A percentile compares a stretch with the other conserved stretches of the same genome.
phyloP scores from a whole-genome alignment of 495 filamentous ascomycete genomes.

The Penicillium tannophilum region DNA sequence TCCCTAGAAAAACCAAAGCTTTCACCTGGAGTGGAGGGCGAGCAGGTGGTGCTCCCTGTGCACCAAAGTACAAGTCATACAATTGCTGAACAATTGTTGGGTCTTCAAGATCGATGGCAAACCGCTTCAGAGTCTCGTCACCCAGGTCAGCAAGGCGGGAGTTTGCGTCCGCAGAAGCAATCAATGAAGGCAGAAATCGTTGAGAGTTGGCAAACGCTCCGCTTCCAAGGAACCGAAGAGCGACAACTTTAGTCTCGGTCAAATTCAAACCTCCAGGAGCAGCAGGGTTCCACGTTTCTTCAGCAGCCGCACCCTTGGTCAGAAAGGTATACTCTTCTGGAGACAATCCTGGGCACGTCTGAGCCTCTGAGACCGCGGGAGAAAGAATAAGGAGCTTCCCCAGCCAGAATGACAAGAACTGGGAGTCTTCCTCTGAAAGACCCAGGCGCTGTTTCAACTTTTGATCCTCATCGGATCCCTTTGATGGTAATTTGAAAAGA shows the following conservation, averaged over 20 bases:
- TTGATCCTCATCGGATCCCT: conserved; percentile 77
- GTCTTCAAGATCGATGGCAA: conserved; percentile 68
- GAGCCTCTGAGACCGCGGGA: conserved; percentile 38
- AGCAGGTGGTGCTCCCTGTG: conserved; percentile 53
- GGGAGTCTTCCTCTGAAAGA: conserved; percentile 69
- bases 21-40: conserved; percentile 73
- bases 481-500: conserved; percentile 68
- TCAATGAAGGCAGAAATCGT: conserved; percentile 78
- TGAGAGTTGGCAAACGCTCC: conserved; percentile 81
- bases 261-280: conserved; percentile 63
- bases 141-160: conserved; percentile 77
- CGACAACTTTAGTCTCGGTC: conserved; percentile 65
- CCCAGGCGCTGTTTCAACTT: conserved; percentile 65
- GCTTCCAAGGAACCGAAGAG: conserved; percentile 72
- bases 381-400: conserved; percentile 76
- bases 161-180: conserved; percentile 79
- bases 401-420: conserved; percentile 75
- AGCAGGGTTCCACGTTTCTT: conserved; percentile 68
- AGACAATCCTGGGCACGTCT: conserved; percentile 68
- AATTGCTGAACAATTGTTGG: conserved; percentile 60
- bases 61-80: conserved; percentile 69
- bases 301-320: conserved; percentile 53
- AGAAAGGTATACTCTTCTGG: conserved; percentile 75
- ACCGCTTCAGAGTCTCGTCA: conserved; percentile 83
- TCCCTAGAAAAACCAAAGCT: conserved; percentile 72